A percentile compares a stretch with the other conserved stretches of the same genome.
Conservation (phyloP, 345 rosid species). For the Brassica cretica region DNA sequence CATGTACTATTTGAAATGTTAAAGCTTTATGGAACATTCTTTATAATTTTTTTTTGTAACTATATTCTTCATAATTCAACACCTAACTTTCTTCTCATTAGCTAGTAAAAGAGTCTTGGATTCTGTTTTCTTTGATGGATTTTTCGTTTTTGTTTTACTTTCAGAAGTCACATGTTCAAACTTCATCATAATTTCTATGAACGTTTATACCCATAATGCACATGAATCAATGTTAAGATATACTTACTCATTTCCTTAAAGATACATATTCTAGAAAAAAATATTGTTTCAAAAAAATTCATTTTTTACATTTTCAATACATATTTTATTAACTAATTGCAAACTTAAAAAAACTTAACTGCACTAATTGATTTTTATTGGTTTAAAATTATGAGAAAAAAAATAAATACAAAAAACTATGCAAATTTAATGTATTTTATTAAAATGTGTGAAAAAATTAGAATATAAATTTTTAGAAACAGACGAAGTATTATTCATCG, state of each 20-base stretch:
- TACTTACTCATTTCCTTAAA: no score
- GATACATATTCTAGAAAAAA: no score
- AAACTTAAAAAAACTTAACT: no score
- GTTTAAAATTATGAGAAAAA: no score
- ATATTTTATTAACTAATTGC: no score
- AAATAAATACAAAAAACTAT: no score
- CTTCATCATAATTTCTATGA: background rate
- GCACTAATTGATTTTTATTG: no score
- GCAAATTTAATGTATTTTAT: no score
- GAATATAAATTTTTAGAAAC: no score
- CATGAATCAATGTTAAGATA: background rate
- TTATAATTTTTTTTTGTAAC: background rate
- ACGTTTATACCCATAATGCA: slow-evolving; percentile 5
- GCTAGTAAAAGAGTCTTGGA: background rate
- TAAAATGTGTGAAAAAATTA: no score
- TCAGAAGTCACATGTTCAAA: background rate
- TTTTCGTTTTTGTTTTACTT: slow-evolving; percentile 14
- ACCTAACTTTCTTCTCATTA: slow-evolving; percentile 17
- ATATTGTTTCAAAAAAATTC: no score
- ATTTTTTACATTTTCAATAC: no score
- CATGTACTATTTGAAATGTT: background rate
- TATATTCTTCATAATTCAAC: slow-evolving; percentile 19
- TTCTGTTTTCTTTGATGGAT: background rate
- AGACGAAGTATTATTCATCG: background rate
- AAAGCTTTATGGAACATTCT: slow-evolving; percentile 40